These are phyloP conservation scores for Cryomyces minteri DNA, from an alignment of 495 filamentous ascomycete species.

Conservation along the genomic window DNA sequence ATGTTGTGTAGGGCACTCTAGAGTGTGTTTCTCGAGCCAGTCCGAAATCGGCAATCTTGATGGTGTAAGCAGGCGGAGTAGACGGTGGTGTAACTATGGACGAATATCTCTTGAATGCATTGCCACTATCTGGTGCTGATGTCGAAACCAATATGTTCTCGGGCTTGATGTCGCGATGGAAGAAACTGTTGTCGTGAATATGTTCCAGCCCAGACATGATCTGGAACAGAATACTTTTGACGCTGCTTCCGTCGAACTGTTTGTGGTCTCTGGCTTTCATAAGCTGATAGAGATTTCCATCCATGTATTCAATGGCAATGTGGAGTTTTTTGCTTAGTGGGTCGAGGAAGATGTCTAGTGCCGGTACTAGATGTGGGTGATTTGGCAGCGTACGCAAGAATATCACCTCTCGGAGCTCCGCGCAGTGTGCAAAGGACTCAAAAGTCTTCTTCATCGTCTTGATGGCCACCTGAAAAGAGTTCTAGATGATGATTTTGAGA, in stretches of 20 bases:
- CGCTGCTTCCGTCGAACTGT: conserved; percentile 68
- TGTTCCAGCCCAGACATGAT: conserved; percentile 93
- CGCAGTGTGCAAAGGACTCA: conserved; percentile 71
- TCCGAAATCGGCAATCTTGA: conserved; percentile 98
- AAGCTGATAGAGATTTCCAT: conserved; percentile 94
- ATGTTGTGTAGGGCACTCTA: conserved; percentile 90
- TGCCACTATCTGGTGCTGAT: conserved; percentile 59
- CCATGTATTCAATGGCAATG: conserved; percentile 99
- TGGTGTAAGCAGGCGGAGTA: conserved; percentile 80
- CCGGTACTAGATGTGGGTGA: conserved; percentile 86
- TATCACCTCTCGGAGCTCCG: conserved; percentile 90
- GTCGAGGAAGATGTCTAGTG: conserved; percentile 96
- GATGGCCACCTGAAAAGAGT: conserved; percentile 61
- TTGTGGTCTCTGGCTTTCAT: conserved; percentile 99
- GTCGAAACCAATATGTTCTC: conserved; percentile 98
- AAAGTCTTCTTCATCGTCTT: conserved; percentile 99
- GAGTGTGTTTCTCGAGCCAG: conserved; percentile 95
- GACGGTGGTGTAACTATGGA: conserved; percentile 85
- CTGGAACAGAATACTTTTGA: conserved; percentile 96
- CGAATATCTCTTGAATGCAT: conserved; percentile 79
- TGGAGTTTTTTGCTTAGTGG: conserved; percentile 89
- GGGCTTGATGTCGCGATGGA: conserved; percentile 98
- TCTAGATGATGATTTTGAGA: background rate
- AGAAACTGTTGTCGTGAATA: conserved; percentile 93
- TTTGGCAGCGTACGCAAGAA: conserved; percentile 77